These are phyloP conservation scores for Phialocephala sp. DNA, from an alignment of 2,329 filamentous ascomycete genomes.

Conservation along the genomic window DNA sequence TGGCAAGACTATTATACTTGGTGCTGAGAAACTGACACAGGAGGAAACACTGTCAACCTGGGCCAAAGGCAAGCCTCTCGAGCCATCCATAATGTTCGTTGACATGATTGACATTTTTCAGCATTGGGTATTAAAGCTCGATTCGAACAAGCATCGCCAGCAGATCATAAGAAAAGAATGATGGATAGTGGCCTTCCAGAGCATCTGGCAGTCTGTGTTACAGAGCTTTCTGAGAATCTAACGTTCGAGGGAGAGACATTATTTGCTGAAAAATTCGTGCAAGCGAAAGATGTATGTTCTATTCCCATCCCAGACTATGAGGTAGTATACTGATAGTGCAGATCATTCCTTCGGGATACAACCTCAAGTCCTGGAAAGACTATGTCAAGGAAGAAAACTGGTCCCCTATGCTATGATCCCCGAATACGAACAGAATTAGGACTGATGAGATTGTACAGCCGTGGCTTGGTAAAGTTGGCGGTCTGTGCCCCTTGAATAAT, in stretches of 20 bases:
- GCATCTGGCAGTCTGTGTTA: neutral
- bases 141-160: constrained; percentile 2
- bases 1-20: neutral
- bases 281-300: constrained; percentile 4
- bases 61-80: neutral
- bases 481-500: neutral
- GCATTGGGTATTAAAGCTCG: neutral
- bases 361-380: constrained; percentile 2
- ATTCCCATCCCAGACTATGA: neutral
- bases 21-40: neutral
- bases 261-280: neutral
- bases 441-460: neutral
- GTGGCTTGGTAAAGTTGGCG: neutral
- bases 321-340: neutral
- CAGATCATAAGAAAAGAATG: constrained; percentile 4
- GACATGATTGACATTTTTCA: neutral
- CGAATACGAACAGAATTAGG: constrained; percentile 4
- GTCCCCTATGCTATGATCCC: neutral
- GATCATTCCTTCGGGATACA: constrained; percentile 9
- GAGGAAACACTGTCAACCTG: neutral
- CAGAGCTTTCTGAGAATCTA: constrained; percentile 1
- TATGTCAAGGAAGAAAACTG: constrained; percentile 7
- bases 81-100: neutral
- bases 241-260: neutral
- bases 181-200: neutral